Evolutionary conservation across 345 rosid genomes (phyloP), one percentile per base, ranked within the genome.

Genomic region (Eucalyptus marginata): DNA sequence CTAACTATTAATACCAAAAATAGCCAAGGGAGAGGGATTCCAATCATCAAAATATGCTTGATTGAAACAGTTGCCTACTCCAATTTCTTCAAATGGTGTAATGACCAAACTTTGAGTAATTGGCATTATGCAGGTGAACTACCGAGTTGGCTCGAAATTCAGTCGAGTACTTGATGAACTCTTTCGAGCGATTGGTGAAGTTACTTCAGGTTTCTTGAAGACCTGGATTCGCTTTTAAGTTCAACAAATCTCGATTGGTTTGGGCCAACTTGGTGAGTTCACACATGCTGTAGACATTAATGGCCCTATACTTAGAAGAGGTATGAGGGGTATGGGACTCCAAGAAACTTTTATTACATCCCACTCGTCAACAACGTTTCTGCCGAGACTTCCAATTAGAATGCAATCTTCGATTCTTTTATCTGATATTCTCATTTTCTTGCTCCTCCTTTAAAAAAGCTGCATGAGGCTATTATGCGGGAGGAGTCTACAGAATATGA

Each of bases 381-480:
- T 8, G 25, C 84, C 15, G 12, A 76, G 47, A 71, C 24, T 40
- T 76, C 84, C 84, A 76, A 76, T 76, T 43, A 76, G 84, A 76
- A 76, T 76, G 47, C 84, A 40, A 47, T 10, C 29, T 76, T 76
- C 40, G 47, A 22, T 76, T 76, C 47, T 76, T 76, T 76, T 40
- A 40, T 76, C 84, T 76, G 84, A 76, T 40, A 20, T 40, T 40
- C 14, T 76, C 15, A 8, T 76, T 76, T 76, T 56, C 18, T 33
- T 24, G 44, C 81, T 71, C 4, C 46, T 68, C 43, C 44, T 76
- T 10, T 36, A 54, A 92, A 71, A 86, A 51, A 97, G 99, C 91
- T 96, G 91, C 99, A 97, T 58, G 99, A 98, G 92, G 99, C 99
- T 81, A 97, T 98, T 90, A 95, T 97, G 99, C 94, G 95, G 1